phyloP scores from a whole-genome alignment of 108 stramenopile species.

The Mayamaea pseudoterrestris region DNA sequence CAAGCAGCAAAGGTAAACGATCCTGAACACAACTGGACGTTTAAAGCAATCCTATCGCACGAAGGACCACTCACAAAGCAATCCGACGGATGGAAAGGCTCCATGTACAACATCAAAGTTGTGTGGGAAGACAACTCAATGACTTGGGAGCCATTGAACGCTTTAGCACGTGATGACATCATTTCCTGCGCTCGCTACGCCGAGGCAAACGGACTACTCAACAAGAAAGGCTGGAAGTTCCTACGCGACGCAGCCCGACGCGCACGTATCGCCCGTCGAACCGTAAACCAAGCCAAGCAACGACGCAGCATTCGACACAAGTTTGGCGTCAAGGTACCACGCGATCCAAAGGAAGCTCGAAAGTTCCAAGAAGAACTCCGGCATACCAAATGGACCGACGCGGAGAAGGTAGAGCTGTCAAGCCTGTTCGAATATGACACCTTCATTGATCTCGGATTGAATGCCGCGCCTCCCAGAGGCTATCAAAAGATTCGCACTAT shows the following conservation, averaged over 20 bases:
- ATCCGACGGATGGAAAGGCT: slow-evolving; percentile 4
- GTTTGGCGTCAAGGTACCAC: slow-evolving; percentile 15
- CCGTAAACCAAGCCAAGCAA: not conserved
- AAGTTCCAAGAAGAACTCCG: not conserved
- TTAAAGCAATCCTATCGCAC: slow-evolving; percentile 1
- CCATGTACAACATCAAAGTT: slow-evolving; percentile 11
- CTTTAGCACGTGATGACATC: slow-evolving; percentile 11
- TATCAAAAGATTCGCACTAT: slow-evolving; percentile 19
- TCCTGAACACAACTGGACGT: no score
- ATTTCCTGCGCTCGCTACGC: slow-evolving; percentile 19
- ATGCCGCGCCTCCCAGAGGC: slow-evolving; percentile 8
- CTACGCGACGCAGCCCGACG: no score
- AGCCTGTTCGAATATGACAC: slow-evolving; percentile 6
- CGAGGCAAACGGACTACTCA: slow-evolving; percentile 9
- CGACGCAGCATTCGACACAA: not conserved
- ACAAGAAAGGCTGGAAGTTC: slow-evolving; percentile 14
- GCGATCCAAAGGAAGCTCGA: slow-evolving; percentile 5
- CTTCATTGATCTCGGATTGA: not conserved
- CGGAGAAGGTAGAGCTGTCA: not conserved
- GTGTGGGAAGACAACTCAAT: slow-evolving; percentile 11
- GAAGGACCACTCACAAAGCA: slow-evolving; percentile 3
- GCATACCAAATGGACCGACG: not conserved
- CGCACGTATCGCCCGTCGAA: not conserved
- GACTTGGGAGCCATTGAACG: slow-evolving; percentile 12
- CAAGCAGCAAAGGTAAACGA: not conserved